Percentiles rank a stretch among this genome's conserved stretches.
Conservation (phyloP, 139 green algal species). For the Closterium sp. region DNA sequence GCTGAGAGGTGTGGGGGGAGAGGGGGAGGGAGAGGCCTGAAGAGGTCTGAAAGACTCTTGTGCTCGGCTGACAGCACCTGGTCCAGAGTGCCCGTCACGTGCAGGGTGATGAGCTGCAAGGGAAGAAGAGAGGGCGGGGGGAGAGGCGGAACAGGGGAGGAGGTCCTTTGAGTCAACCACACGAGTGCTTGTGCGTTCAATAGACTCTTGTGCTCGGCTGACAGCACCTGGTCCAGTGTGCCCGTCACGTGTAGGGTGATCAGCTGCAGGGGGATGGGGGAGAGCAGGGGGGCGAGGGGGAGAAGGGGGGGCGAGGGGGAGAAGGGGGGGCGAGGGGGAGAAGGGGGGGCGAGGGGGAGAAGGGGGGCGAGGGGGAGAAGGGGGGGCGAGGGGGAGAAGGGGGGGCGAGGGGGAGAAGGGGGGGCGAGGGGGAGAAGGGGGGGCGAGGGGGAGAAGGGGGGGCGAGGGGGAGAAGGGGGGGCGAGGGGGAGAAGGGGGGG, state of each 20-base stretch:
- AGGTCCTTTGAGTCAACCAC: background rate
- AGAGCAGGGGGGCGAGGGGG: background rate
- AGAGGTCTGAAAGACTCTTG: too few relatives aligned
- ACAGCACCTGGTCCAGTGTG: slow-evolving; percentile 73
- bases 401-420: background rate
- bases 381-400: background rate
- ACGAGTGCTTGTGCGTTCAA: too few relatives aligned
- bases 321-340: too few relatives aligned
- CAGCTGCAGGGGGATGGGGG: slow-evolving; percentile 51
- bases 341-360: too few relatives aligned
- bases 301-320: background rate
- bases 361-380: too few relatives aligned
- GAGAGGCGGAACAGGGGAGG: background rate
- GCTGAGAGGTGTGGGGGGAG: background rate
- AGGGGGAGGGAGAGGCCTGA: too few relatives aligned
- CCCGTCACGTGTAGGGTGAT: slow-evolving; percentile 82
- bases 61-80: slow-evolving; percentile 63
- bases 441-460: too few relatives aligned
- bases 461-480: too few relatives aligned
- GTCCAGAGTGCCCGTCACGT: slow-evolving; percentile 75
- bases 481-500: too few relatives aligned
- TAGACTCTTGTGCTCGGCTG: slow-evolving; percentile 27
- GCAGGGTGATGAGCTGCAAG: slow-evolving; percentile 75
- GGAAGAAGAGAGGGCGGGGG: background rate
- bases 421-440: too few relatives aligned